phyloP scores from a whole-genome alignment of 2,329 filamentous ascomycete genomes.

The Knufia petricola region DNA sequence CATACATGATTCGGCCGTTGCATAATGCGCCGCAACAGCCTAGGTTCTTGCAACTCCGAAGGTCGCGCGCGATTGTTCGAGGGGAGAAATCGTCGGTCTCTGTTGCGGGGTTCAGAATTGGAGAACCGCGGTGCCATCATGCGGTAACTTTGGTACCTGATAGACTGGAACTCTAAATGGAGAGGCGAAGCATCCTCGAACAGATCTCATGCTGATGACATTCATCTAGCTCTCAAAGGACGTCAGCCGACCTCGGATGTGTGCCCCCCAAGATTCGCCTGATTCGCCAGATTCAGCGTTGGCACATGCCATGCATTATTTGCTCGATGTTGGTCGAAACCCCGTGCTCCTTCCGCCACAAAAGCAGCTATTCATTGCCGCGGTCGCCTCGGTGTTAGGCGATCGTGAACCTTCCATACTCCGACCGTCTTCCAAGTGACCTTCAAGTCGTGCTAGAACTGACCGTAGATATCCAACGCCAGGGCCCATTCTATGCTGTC shows the following conservation, averaged over 20 bases:
- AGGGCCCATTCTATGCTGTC: too few relatives aligned
- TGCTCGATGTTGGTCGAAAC: too few relatives aligned
- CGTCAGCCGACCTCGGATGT: neutral
- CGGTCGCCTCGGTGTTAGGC: too few relatives aligned
- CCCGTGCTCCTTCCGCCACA: too few relatives aligned
- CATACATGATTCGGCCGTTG: neutral
- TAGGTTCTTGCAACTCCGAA: neutral
- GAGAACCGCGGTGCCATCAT: neutral
- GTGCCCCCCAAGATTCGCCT: neutral
- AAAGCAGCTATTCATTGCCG: too few relatives aligned
- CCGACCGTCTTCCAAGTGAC: too few relatives aligned
- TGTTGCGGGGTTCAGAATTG: slow-evolving; percentile 5
- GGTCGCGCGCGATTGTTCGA: neutral
- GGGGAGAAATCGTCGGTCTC: neutral
- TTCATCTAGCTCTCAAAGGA: neutral
- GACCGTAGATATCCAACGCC: too few relatives aligned
- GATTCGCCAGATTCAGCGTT: too few relatives aligned
- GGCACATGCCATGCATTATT: too few relatives aligned
- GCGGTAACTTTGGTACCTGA: neutral
- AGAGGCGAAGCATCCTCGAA: neutral
- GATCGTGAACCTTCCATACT: too few relatives aligned
- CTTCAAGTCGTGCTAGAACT: too few relatives aligned
- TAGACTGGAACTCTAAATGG: neutral
- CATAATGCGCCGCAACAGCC: neutral
- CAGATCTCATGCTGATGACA: neutral